phyloP scores from a whole-genome alignment of 257 asterid species.

The Solanum etuberosum region DNA sequence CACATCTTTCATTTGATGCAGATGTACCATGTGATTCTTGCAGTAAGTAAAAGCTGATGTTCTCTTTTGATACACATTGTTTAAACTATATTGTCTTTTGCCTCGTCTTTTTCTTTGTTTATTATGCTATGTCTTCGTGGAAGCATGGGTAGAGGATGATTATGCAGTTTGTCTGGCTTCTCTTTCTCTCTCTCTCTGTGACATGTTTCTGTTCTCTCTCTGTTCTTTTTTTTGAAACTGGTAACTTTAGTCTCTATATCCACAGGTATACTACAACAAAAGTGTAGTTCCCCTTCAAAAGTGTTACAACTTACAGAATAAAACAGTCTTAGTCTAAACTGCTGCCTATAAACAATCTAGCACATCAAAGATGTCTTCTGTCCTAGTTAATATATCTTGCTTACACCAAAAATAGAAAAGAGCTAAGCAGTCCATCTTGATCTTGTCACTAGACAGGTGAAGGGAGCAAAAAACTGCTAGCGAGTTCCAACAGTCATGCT shows the following conservation, averaged over 20 bases:
- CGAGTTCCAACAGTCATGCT: not conserved
- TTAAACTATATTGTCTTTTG: not conserved
- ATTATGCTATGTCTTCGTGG: not conserved
- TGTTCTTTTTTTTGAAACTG: not conserved
- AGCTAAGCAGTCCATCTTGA: no score
- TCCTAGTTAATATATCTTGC: no score
- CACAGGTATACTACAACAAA: no score
- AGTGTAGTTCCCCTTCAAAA: no score
- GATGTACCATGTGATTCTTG: conserved; percentile 86
- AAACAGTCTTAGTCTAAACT: no score
- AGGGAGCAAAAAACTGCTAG: not conserved
- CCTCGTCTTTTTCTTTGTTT: not conserved
- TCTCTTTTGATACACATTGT: not conserved
- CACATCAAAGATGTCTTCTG: no score
- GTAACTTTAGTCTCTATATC: no score
- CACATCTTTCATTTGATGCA: conserved; percentile 68
- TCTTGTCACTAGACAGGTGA: not conserved
- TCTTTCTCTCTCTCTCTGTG: not conserved
- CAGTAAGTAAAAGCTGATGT: conserved; percentile 40
- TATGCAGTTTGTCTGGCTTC: not conserved
- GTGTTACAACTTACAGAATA: no score
- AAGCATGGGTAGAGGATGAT: not conserved
- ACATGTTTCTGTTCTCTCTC: not conserved
- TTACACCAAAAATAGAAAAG: no score
- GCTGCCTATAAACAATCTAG: no score